Conservation (phyloP, 257 asterid genomes). For the Leonotis leonurus region DNA sequence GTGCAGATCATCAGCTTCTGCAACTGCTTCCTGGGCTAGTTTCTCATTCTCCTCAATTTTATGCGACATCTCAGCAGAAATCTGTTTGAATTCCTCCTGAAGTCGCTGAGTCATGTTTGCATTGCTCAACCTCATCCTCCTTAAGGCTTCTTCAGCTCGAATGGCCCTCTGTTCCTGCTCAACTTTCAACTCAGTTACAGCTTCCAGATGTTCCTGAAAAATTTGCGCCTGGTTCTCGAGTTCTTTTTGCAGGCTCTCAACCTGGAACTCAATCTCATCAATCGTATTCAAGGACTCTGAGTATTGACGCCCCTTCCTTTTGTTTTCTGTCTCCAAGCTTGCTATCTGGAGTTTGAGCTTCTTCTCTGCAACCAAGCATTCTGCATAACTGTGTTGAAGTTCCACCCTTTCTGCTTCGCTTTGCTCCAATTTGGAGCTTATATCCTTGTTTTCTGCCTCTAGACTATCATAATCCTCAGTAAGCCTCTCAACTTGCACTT, state of each 20-base stretch:
- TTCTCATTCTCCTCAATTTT: conserved; percentile 59
- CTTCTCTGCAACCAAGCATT: conserved; percentile 43
- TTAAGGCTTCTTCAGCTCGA: conserved; percentile 69
- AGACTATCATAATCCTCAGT: conserved; percentile 39
- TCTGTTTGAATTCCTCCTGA: conserved; percentile 58
- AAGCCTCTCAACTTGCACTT: conserved; percentile 41
- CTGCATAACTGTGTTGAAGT: conserved; percentile 39
- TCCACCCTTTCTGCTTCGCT: conserved; percentile 38
- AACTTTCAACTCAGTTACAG: conserved; percentile 37
- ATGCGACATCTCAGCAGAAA: conserved; percentile 53
- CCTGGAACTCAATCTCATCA: conserved; percentile 48
- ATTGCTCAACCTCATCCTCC: conserved; percentile 43
- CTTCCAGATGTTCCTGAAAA: conserved; percentile 52
- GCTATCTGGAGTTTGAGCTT: conserved; percentile 47
- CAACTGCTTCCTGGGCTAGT: conserved; percentile 42
- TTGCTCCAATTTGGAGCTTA: conserved; percentile 39
- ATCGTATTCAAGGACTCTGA: conserved; percentile 42
- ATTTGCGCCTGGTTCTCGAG: conserved; percentile 47
- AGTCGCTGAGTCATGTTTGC: conserved; percentile 48
- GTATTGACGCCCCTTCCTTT: conserved; percentile 37
- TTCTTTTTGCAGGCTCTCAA: conserved; percentile 60
- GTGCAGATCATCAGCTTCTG: conserved; percentile 50
- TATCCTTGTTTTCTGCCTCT: conserved; percentile 44
- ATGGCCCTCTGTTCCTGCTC: conserved; percentile 75
- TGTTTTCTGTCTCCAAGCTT: conserved; percentile 47